Evolutionary conservation across 495 filamentous ascomycete genomes (phyloP), one percentile per base, ranked within the genome.

Genomic region (Neurospora sp.): DNA sequence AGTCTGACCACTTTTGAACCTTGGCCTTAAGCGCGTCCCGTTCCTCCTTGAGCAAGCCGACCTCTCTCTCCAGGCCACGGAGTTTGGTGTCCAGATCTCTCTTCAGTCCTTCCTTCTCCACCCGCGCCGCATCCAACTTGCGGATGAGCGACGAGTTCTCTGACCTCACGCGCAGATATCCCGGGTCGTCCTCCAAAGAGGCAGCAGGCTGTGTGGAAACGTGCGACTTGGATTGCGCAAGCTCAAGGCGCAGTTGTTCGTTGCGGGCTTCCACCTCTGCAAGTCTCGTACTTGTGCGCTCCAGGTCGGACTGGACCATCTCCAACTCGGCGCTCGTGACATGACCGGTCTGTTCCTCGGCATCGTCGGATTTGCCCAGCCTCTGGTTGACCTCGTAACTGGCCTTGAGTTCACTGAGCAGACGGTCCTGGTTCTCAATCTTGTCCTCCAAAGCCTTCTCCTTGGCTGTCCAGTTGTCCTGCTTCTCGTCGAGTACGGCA

Each of bases 381-480:
- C 96, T 88, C 77, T 98, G 94, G 35, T 94, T 93, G 59, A 99
- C 96, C 79, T 99, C 96, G 78, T 97, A 98, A 81, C 90, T 97
- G 27, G 96, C 96, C 83, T 98, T 98, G 74, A 98, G 87, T 77
- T 98, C 96, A 79, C 93, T 97, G 69, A 99, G 81, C 48, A 98
- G 83, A 8, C 94, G 90, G 40, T 99, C 96, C 78, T 98, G 96
- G 75, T 91, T 95, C 79, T 97, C 96, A 27, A 97, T 85, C 80
- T 97, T 98, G 75, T 98, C 95, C 77, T 96, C 93, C 48, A 98
- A 83, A 48, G 88, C 91, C 80, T 91, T 92, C 85, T 99, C 96
- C 80, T 97, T 98, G 40, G 94, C 92, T 73, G 91, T 89, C 96
- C 96, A 98, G 78, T 98, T 98, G 78, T 94, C 93, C 74, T 93